Percentiles rank a stretch among this genome's conserved stretches.
Conservation (phyloP, 306 rosid genomes). For the Vigna unguiculata region DNA sequence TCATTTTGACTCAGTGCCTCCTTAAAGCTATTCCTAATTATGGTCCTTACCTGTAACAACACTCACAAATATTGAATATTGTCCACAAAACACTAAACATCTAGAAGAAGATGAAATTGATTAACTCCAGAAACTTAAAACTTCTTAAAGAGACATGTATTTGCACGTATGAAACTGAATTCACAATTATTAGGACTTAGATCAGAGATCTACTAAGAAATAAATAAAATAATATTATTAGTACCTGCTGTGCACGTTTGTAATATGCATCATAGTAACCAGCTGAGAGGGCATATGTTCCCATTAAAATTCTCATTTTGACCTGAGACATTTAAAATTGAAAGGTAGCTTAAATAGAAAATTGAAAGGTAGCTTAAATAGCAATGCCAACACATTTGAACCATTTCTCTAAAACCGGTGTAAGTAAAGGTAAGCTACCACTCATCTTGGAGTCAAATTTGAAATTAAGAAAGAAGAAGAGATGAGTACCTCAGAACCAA, state of each 20-base stretch:
- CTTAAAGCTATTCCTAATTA: constrained; percentile 86
- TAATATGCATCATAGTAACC: constrained; percentile 99
- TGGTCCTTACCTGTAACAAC: constrained; percentile 86
- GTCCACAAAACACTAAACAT: constrained; percentile 35
- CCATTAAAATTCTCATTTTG: constrained; percentile 95
- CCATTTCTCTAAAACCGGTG: constrained; percentile 10
- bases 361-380: constrained; percentile 20
- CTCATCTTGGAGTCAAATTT: constrained; percentile 19
- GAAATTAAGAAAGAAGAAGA: constrained; percentile 31
- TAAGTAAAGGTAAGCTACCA: constrained; percentile 38
- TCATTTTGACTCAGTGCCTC: constrained; percentile 82
- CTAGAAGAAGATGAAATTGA: constrained; percentile 21
- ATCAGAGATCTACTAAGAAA: constrained; percentile 27
- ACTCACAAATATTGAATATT: constrained; percentile 45
- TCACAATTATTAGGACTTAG: constrained; percentile 29
- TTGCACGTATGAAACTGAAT: constrained; percentile 27
- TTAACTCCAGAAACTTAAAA: constrained; percentile 15
- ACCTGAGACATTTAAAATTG: constrained; percentile 61
- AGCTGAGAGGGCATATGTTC: constrained; percentile 97
- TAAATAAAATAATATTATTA: constrained; percentile 18
- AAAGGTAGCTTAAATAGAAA: constrained; percentile 17
- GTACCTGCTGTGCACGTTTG: constrained; percentile 99
- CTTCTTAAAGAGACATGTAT: constrained; percentile 33
- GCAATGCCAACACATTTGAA: constrained; percentile 30
- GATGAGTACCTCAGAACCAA: constrained; percentile 86